A percentile compares a stretch with the other conserved stretches of the same genome.
These are phyloP conservation scores for Geoglossum cookeanum DNA, from an alignment of 2,329 filamentous ascomycete species.

Conservation along the genomic window DNA sequence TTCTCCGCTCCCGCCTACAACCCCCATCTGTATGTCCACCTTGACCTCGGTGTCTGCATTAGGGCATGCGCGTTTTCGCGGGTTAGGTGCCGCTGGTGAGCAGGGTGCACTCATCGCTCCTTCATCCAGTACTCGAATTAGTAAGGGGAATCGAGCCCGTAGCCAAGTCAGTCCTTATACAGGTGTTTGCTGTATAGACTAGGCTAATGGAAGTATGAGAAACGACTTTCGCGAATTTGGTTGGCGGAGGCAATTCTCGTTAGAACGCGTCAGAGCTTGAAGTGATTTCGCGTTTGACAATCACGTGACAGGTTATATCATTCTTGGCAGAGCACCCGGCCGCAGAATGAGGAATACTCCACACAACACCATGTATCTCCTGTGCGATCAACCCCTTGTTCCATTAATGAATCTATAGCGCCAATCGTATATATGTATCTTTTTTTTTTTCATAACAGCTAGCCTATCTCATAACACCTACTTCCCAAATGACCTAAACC, in stretches of 20 bases:
- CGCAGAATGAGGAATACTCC: too few species aligned
- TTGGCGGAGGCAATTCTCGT: neutral
- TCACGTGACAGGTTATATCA: neutral
- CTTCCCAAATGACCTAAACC: neutral
- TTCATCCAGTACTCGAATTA: neutral
- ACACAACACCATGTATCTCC: neutral
- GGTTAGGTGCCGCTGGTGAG: neutral
- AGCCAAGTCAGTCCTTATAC: neutral
- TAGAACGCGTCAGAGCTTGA: neutral
- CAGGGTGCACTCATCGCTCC: neutral
- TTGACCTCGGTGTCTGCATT: neutral
- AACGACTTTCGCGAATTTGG: neutral
- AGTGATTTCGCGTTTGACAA: neutral
- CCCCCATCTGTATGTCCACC: neutral
- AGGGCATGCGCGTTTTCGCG: neutral
- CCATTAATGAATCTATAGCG: neutral
- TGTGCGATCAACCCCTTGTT: too few species aligned
- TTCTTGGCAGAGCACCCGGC: neutral
- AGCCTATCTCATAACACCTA: neutral
- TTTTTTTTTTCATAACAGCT: neutral
- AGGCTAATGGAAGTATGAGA: neutral
- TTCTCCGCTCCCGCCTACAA: neutral
- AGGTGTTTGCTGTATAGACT: neutral
- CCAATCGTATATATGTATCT: neutral
- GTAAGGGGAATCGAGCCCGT: neutral